Base-by-base conservation (phyloP, 2,329 filamentous ascomycete genomes). In the Magnaporthiopsis poae region DNA sequence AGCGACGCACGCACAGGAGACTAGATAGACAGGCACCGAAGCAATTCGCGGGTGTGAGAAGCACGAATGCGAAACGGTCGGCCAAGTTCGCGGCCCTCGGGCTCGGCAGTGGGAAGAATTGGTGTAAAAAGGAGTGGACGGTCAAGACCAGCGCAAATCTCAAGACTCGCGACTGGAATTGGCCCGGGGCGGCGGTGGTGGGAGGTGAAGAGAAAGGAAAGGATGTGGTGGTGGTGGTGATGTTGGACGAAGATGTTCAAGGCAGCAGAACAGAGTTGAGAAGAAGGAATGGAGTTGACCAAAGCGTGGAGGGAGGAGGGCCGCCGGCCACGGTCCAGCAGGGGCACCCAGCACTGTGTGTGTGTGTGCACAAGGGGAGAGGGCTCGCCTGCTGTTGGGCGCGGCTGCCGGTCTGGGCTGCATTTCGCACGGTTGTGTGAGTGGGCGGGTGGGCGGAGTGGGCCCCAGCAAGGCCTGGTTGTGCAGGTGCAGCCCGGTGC, bases 61-160 rank as follows among this genome's bases (percentile, higher is more conserved):
- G 60, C 60, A 25, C 46, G 46, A 56, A 56, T 25, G 46, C 46
- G 46, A 56, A n/a, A n/a, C 46, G 21, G 46, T 56, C 46, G 46
- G 46, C 46, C 18, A 9, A 11, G n/a, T 9, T 31, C 31, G 21
- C 46, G 46, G 46, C 46, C 46, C 46, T 56, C 46, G 21, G 46
- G 46, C 46, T 56, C 46, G 46, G 21, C 46, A 7, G 46, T 21
- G 46, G 46, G 21, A 25, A 56, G 46, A 56, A 56, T 56, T 56
- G 46, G 46, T 56, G 65, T 68, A 56, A 71, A 69, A 81, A 81
- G 80, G 83, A 86, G 82, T 79, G 83, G 83, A 86, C 83, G 83
- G 83, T 75, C 82, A 79, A 84, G 77, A 82, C 83, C 84, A 86
- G 82, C 77, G 78, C 77, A 80, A 82, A 80, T 80, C 75, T 76